Evolutionary conservation across 495 filamentous ascomycete species (phyloP).

Genomic region (Penicillium diatomitis): DNA sequence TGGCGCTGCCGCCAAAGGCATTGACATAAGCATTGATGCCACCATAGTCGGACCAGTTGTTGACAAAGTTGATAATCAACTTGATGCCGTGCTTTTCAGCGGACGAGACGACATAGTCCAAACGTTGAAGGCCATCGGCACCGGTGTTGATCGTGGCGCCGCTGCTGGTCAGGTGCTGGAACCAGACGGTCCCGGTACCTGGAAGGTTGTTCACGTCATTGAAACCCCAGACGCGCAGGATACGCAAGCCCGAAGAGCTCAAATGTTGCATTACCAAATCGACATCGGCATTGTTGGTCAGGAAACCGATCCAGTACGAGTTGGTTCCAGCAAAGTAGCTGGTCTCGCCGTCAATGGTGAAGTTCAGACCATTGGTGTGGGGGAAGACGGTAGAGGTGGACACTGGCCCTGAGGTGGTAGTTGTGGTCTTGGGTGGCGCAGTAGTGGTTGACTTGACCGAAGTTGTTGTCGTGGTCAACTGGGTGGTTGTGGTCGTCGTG

Average conservation of each 20-base stretch:
- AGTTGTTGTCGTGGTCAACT: slow-evolving; percentile 1
- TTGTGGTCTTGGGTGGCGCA: neutral
- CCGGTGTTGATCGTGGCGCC: slow-evolving; percentile 58
- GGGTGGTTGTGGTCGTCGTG: slow-evolving; percentile 8
- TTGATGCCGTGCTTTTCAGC: slow-evolving; percentile 51
- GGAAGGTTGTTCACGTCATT: slow-evolving; percentile 49
- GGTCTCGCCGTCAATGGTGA: slow-evolving; percentile 53
- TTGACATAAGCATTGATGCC: slow-evolving; percentile 55
- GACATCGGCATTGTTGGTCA: slow-evolving; percentile 54
- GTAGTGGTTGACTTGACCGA: slow-evolving; percentile 6
- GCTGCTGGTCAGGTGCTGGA: slow-evolving; percentile 45
- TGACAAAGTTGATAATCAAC: slow-evolving; percentile 50
- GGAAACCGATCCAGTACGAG: slow-evolving; percentile 65
- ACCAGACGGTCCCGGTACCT: slow-evolving; percentile 44
- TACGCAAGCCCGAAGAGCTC: slow-evolving; percentile 49
- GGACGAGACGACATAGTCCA: slow-evolving; percentile 57
- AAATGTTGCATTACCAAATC: slow-evolving; percentile 45
- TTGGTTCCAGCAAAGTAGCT: slow-evolving; percentile 63
- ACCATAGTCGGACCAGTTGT: slow-evolving; percentile 56
- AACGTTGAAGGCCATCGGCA: slow-evolving; percentile 52
- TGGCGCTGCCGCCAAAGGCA: slow-evolving; percentile 49
- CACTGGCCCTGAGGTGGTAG: slow-evolving; percentile 3
- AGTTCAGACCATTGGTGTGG: slow-evolving; percentile 43
- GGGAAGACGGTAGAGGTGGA: slow-evolving; percentile 31
- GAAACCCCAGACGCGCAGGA: slow-evolving; percentile 67